Percentiles rank a stretch among this genome's conserved stretches.
Conservation (phyloP, 306 rosid species). For the Spatholobus suberectus region DNA sequence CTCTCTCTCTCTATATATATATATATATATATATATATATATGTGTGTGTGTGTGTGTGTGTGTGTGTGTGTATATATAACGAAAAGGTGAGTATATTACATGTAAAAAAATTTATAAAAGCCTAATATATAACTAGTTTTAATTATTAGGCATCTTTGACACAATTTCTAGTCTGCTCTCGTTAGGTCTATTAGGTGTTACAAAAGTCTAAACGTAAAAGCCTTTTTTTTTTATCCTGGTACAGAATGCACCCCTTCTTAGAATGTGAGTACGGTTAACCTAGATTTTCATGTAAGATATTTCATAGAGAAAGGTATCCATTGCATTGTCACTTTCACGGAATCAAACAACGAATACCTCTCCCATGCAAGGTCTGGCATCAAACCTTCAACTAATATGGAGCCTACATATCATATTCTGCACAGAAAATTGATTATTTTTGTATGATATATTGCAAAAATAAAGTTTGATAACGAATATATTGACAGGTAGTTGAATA, state of each 20-base stretch:
- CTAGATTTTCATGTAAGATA: slow-evolving; percentile 24
- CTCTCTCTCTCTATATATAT: no score
- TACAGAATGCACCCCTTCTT: background rate
- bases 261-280: background rate
- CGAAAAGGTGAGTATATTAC: no score
- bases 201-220: background rate
- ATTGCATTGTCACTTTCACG: slow-evolving; percentile 40
- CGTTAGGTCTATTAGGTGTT: background rate
- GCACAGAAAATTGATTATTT: slow-evolving; percentile 7
- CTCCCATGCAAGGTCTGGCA: slow-evolving; percentile 33
- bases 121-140: background rate
- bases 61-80: no score
- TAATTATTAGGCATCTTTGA: background rate
- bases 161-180: background rate
- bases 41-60: no score
- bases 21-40: no score
- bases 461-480: background rate
- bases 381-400: slow-evolving; percentile 31
- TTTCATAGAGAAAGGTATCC: slow-evolving; percentile 5
- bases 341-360: slow-evolving; percentile 38
- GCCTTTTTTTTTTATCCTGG: background rate
- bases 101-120: no score
- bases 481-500: slow-evolving; percentile 34
- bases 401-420: slow-evolving; percentile 24
- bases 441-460: background rate